Conservation (phyloP, 805 yeast genomes). For the Osmozyma mogii region DNA sequence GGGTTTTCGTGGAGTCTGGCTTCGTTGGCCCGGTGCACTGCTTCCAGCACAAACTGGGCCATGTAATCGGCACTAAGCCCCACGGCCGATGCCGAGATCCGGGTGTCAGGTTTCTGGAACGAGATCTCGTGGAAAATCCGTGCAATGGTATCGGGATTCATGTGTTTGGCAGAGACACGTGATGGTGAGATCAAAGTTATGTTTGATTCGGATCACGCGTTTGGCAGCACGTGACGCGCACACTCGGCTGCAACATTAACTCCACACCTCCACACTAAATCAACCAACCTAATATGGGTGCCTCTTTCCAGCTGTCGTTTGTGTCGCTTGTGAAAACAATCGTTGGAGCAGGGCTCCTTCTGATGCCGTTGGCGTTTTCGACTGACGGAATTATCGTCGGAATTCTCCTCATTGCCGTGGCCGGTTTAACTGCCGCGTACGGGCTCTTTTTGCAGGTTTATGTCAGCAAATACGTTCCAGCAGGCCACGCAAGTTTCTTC, state of each 20-base stretch:
- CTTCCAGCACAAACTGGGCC: conserved; percentile 50
- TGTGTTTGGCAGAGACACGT: no score
- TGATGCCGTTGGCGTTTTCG: conserved; percentile 62
- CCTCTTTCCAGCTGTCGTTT: neutral
- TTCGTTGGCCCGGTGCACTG: conserved; percentile 50
- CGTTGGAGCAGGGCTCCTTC: conserved; percentile 60
- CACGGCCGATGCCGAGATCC: conserved; percentile 41
- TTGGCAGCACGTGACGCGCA: no score
- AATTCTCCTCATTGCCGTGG: neutral
- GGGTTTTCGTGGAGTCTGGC: conserved; percentile 11
- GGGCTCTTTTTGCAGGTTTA: neutral
- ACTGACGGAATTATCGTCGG: conserved; percentile 42
- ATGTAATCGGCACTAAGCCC: conserved; percentile 47
- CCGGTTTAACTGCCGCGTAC: neutral
- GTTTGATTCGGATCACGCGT: no score
- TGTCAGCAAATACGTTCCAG: conserved; percentile 26
- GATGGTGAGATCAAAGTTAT: no score
- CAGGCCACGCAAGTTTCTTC: conserved; percentile 64
- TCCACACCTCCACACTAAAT: no score
- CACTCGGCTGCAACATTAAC: no score
- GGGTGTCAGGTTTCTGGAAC: conserved; percentile 38
- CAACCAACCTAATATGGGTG: no score
- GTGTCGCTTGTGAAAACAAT: conserved; percentile 38
- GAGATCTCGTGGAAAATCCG: conserved; percentile 44
- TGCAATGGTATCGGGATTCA: conserved; percentile 38